phyloP scores from a whole-genome alignment of 345 rosid species.

The Crucihimalaya himalaica region DNA sequence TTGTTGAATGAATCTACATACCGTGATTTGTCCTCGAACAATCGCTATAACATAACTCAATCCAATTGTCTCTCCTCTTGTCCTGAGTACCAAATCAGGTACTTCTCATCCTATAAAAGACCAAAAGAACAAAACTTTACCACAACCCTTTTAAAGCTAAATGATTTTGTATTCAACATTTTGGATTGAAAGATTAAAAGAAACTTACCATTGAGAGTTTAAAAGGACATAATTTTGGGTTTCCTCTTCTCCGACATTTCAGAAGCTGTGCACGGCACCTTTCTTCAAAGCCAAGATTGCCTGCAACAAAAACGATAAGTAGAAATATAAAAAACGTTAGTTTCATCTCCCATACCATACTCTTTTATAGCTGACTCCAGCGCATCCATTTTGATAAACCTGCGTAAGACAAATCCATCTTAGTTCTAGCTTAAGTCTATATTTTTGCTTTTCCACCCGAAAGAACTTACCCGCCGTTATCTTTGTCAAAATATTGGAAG shows the following conservation, averaged over 20 bases:
- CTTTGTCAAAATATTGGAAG: constrained; percentile 76
- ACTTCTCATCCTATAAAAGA: constrained; percentile 70
- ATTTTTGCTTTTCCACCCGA: background rate
- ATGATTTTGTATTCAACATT: background rate
- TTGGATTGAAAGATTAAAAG: background rate
- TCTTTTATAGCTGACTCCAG: constrained; percentile 81
- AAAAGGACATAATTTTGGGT: constrained; percentile 78
- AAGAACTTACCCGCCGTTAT: constrained; percentile 58
- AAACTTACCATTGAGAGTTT: constrained; percentile 63
- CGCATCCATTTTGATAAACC: constrained; percentile 80
- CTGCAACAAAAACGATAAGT: constrained; percentile 45
- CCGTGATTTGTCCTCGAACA: constrained; percentile 65
- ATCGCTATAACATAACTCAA: constrained; percentile 61
- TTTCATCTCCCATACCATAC: constrained; percentile 78
- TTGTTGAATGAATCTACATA: constrained; percentile 29
- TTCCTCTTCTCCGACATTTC: constrained; percentile 80
- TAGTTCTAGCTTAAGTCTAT: background rate
- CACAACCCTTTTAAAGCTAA: background rate
- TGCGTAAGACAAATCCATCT: constrained; percentile 22
- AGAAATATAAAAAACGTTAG: too few relatives aligned
- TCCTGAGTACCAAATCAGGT: constrained; percentile 78
- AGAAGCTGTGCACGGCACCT: constrained; percentile 80
- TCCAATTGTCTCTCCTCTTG: constrained; percentile 63
- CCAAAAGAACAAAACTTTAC: constrained; percentile 17
- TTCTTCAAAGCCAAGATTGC: constrained; percentile 78